Percentiles rank a stretch among this genome's conserved stretches.
Evolutionary conservation across 148 eudicot genomes (phyloP).

Genomic region (Nyssa sinensis): DNA sequence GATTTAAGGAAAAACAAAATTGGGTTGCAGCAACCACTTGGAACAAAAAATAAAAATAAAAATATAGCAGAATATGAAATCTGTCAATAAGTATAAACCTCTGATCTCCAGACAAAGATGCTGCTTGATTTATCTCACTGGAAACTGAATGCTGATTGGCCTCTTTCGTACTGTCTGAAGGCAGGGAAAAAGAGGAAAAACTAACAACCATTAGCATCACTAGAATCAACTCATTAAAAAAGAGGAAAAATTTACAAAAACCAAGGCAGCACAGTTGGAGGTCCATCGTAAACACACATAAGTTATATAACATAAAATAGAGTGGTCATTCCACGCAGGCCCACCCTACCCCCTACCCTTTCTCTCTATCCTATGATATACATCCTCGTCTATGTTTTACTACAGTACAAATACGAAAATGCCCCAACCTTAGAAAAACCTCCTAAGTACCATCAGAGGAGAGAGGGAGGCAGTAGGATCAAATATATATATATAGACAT

Average conservation of each 20-base stretch:
- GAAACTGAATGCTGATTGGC: constrained; percentile 42
- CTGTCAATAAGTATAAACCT: constrained; percentile 20
- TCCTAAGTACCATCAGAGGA: too few relatives aligned
- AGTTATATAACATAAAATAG: neutral
- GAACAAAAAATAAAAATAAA: neutral
- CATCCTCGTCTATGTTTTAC: too few relatives aligned
- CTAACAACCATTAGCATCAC: neutral
- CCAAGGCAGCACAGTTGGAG: neutral
- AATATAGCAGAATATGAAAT: neutral
- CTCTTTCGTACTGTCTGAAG: constrained; percentile 59
- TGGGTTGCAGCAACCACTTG: neutral
- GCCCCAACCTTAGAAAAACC: neutral
- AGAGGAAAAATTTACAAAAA: neutral
- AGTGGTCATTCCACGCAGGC: neutral
- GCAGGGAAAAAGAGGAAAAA: neutral
- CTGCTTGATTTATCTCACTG: constrained; percentile 21
- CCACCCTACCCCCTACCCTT: too few relatives aligned
- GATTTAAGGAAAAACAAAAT: neutral
- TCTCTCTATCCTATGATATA: too few relatives aligned
- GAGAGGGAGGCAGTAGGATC: too few relatives aligned
- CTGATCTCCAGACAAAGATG: constrained; percentile 30
- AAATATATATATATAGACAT: too few relatives aligned
- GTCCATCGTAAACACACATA: neutral
- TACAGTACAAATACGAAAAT: too few relatives aligned
- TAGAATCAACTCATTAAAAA: neutral